These are phyloP conservation scores for Eimeria brunetti DNA, from an alignment of 169 alveolate species.

Conservation along the genomic window DNA sequence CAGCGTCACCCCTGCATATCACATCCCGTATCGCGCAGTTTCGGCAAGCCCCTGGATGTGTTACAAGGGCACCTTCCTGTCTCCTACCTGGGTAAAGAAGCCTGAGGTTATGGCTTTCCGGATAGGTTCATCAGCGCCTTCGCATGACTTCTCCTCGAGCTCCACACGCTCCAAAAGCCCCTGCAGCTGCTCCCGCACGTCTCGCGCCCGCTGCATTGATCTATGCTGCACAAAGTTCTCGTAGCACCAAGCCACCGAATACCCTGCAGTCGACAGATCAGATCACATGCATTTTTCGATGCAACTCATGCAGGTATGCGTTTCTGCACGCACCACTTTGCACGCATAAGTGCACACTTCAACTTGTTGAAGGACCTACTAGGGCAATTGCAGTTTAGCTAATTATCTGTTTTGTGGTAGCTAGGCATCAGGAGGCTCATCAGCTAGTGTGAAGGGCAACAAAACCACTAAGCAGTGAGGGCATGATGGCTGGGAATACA, in stretches of 20 bases:
- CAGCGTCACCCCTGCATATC: too few relatives aligned
- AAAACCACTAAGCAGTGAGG: background rate
- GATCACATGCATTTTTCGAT: background rate
- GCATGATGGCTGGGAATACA: background rate
- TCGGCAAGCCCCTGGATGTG: background rate
- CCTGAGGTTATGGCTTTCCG: constrained; percentile 96
- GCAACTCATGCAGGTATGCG: background rate
- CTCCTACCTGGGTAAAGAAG: constrained; percentile 86
- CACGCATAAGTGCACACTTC: background rate
- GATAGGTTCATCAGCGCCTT: constrained; percentile 91
- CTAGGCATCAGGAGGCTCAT: background rate
- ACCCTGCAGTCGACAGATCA: constrained; percentile 83
- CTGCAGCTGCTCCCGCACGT: constrained; percentile 97
- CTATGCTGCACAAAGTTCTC: constrained; percentile 97
- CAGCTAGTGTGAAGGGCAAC: background rate
- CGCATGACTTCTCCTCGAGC: constrained; percentile 86
- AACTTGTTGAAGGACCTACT: background rate
- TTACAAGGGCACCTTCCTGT: background rate
- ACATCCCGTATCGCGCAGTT: background rate
- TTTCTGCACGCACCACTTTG: background rate
- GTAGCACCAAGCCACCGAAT: constrained; percentile 95
- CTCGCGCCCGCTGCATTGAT: constrained; percentile 98
- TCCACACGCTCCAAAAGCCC: constrained; percentile 93
- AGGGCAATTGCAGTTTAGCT: background rate
- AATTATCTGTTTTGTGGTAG: background rate